A percentile compares a stretch with the other conserved stretches of the same genome.
Conservation (phyloP, 225 moss, liverwort and hornwort species). For the Asterella californica region DNA sequence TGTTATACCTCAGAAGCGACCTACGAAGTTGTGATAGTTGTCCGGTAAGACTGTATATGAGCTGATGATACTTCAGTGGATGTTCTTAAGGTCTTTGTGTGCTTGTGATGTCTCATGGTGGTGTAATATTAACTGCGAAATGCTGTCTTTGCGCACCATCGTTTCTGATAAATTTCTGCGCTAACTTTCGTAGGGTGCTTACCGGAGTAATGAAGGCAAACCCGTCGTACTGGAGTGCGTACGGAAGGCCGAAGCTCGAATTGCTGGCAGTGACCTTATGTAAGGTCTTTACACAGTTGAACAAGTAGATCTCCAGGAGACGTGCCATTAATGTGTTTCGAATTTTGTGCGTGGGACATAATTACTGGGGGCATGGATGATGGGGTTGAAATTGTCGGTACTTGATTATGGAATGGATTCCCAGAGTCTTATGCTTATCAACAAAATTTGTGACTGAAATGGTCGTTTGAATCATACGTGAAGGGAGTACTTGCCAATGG, state of each 20-base stretch:
- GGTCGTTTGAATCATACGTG: not conserved
- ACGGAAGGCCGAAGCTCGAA: slow-evolving; percentile 42
- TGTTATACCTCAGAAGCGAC: no score
- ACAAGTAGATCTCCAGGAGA: not conserved
- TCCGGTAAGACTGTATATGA: no score
- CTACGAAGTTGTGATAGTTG: no score
- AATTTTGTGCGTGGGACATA: not conserved
- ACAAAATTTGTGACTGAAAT: not conserved
- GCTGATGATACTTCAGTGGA: no score
- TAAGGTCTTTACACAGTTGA: slow-evolving; percentile 24
- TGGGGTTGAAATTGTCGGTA: not conserved
- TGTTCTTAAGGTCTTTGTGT: no score
- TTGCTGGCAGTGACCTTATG: slow-evolving; percentile 48
- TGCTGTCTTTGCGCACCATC: no score
- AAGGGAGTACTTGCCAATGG: slow-evolving; percentile 68
- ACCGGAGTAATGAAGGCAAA: slow-evolving; percentile 48
- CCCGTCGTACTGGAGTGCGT: slow-evolving; percentile 61
- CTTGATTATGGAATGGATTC: not conserved
- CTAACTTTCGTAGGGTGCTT: slow-evolving; percentile 45
- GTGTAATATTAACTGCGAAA: no score
- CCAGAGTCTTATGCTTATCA: not conserved
- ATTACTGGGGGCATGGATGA: not conserved
- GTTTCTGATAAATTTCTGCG: not conserved
- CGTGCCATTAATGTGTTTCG: not conserved
- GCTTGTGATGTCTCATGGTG: no score